Percentiles rank a stretch among this genome's conserved stretches.
These are phyloP conservation scores for Nannizziopsis arthrosporioides DNA, from an alignment of 2,329 filamentous ascomycete genomes.

Conservation along the genomic window DNA sequence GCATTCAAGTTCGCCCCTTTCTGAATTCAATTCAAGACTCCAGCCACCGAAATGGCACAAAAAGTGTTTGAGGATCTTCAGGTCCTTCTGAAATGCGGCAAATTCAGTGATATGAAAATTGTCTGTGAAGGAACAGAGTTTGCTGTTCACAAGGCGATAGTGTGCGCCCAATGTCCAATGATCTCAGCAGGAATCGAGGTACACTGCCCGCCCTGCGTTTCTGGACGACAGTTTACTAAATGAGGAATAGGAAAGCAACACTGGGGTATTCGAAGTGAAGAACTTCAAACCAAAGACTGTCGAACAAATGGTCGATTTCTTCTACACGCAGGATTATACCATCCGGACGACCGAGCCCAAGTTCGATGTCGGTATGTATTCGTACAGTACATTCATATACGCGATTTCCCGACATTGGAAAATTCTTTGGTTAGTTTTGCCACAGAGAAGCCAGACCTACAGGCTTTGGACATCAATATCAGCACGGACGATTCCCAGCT, in stretches of 20 bases:
- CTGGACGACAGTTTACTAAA: background rate
- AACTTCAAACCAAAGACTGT: conserved; percentile 11
- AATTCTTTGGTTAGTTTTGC: too few species aligned
- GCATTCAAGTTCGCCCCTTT: too few species aligned
- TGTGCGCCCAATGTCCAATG: conserved; percentile 17
- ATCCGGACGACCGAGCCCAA: too few species aligned
- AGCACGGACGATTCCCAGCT: too few species aligned
- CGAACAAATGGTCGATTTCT: conserved; percentile 8
- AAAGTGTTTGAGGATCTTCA: background rate
- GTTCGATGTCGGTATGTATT: background rate
- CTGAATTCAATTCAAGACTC: too few species aligned
- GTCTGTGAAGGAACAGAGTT: conserved; percentile 17
- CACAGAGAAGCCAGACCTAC: too few species aligned
- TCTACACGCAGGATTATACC: conserved; percentile 9
- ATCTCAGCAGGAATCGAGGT: conserved; percentile 18
- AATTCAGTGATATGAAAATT: conserved; percentile 11
- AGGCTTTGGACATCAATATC: too few species aligned
- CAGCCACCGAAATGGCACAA: too few species aligned
- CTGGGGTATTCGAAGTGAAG: conserved; percentile 6
- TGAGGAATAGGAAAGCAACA: conserved; percentile 9
- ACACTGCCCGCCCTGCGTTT: conserved; percentile 10
- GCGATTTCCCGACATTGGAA: too few species aligned
- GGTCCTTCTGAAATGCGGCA: background rate
- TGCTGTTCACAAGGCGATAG: conserved; percentile 19
- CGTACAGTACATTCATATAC: too few species aligned